A percentile compares a stretch with the other conserved stretches of the same genome.
These are phyloP conservation scores for Dendrobium catenatum DNA, from an alignment of 106 monocot genomes.

Conservation along the genomic window DNA sequence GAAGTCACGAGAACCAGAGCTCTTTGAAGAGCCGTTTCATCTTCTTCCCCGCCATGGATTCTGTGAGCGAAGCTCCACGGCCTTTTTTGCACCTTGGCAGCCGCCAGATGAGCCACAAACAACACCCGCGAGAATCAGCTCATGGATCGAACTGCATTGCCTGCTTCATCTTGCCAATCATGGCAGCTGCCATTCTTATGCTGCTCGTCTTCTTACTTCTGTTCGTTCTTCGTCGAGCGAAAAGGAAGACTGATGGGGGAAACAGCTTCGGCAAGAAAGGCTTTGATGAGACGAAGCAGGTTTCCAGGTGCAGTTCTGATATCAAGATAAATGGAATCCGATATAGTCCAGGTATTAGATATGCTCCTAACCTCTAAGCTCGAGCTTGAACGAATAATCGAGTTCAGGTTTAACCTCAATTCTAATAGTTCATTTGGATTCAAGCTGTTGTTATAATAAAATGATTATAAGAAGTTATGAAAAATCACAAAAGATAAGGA, in stretches of 20 bases:
- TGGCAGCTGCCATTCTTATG: not conserved
- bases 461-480: no score
- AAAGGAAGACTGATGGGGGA: not conserved
- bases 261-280: slow-evolving; percentile 15
- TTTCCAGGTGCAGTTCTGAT: slow-evolving; percentile 6
- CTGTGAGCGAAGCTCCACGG: not conserved
- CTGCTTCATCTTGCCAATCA: slow-evolving; percentile 7
- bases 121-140: not conserved
- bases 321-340: not conserved
- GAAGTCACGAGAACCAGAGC: not conserved
- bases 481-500: no score
- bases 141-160: not conserved
- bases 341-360: slow-evolving; percentile 16
- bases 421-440: no score
- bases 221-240: slow-evolving; percentile 9
- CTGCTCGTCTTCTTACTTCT: not conserved
- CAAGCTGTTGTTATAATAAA: no score
- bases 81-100: not conserved
- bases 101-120: not conserved
- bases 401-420: not conserved
- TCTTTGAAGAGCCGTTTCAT: not conserved
- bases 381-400: no score
- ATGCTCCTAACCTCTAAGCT: not conserved
- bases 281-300: slow-evolving; percentile 10
- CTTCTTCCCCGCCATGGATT: slow-evolving; percentile 2